Evolutionary conservation across 371 early-diverging fungal genomes (phyloP), one percentile per base, ranked within the genome.

Genomic region (Mucor irregularis): DNA sequence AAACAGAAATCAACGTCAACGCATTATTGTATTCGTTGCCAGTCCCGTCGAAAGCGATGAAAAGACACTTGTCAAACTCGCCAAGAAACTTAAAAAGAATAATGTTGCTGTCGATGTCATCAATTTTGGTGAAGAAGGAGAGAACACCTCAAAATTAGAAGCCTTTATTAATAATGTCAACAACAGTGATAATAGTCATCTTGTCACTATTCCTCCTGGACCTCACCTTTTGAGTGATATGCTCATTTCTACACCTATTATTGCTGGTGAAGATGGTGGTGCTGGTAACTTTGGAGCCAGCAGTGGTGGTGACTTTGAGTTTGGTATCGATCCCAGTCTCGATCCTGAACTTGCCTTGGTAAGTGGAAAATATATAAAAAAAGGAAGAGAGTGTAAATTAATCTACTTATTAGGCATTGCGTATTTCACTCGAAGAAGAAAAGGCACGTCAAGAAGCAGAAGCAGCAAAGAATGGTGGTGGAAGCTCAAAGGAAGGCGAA

Each of bases 81-180:
- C 94, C 56, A 97, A 95, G 80, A 95, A 95, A 61, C 82, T 98
- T 58, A 95, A 98, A 73, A 97, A 97, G 83, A 98, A 97, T 79
- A 96, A 94, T 55, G 87, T 99, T 29, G 92, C 93, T 16, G 88
- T 99, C 11, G 98, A 99, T 63, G 80, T 99, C 5, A 80, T 99
- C 49, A 95, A 91, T 72, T 98, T 99, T 84, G 99, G 99, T 49
- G 97, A 99, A 76, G 93, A 94, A 49, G 68, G 80, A 2, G 88
- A 86, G 43, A 97, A 98, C 65, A 90, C 90, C n/a, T 68, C 89
- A 38, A 93, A 94, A 76, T 78, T 98, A 56, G 87, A 92, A 49
- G 94, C 95, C 5, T 96, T 98, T 71, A 85, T 96, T 42, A 81
- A 80, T 29, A 90, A 90, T 31, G 94, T 95, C 25, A 94, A 94